A percentile compares a stretch with the other conserved stretches of the same genome.
phyloP scores from a whole-genome alignment of 2,329 filamentous ascomycete species.

The Hypoxylon rubiginosum region DNA sequence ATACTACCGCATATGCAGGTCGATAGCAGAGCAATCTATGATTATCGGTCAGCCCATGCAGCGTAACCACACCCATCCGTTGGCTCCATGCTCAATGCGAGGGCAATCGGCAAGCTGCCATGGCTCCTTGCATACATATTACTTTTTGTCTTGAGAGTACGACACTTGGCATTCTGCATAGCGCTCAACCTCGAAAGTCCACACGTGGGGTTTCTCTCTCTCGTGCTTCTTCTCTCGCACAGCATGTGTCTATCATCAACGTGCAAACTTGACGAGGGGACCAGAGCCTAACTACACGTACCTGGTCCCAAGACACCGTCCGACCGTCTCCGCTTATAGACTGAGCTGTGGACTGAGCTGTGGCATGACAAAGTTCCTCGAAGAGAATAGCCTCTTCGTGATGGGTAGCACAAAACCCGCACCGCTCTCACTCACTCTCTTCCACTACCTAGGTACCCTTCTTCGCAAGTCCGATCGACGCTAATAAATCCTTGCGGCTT shows the following conservation, averaged over 20 bases:
- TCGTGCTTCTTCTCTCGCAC: slow-evolving; percentile 44
- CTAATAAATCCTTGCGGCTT: slow-evolving; percentile 44
- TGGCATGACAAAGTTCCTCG: slow-evolving; percentile 33
- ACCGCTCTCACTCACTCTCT: slow-evolving; percentile 40
- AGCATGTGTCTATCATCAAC: slow-evolving; percentile 41
- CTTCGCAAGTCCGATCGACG: slow-evolving; percentile 38
- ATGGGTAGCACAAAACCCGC: slow-evolving; percentile 41
- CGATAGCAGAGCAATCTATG: slow-evolving; percentile 45
- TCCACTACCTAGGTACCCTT: slow-evolving; percentile 31
- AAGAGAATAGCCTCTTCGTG: slow-evolving; percentile 32
- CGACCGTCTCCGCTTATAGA: slow-evolving; percentile 26
- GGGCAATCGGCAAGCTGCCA: slow-evolving; percentile 47
- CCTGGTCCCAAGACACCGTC: slow-evolving; percentile 40
- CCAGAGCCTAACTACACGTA: slow-evolving; percentile 24
- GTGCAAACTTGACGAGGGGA: slow-evolving; percentile 36
- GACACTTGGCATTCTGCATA: slow-evolving; percentile 31
- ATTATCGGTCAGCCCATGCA: slow-evolving; percentile 46
- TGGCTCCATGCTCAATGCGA: slow-evolving; percentile 42
- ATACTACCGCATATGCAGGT: slow-evolving; percentile 43
- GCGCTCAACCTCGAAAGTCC: slow-evolving; percentile 34
- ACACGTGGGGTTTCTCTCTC: slow-evolving; percentile 44
- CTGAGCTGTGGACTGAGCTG: slow-evolving; percentile 25
- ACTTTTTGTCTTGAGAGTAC: slow-evolving; percentile 33
- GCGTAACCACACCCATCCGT: slow-evolving; percentile 42
- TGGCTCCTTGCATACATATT: slow-evolving; percentile 47